Evolutionary conservation across 108 stramenopile genomes (phyloP).

Genomic region (Thalassiosira profunda): DNA sequence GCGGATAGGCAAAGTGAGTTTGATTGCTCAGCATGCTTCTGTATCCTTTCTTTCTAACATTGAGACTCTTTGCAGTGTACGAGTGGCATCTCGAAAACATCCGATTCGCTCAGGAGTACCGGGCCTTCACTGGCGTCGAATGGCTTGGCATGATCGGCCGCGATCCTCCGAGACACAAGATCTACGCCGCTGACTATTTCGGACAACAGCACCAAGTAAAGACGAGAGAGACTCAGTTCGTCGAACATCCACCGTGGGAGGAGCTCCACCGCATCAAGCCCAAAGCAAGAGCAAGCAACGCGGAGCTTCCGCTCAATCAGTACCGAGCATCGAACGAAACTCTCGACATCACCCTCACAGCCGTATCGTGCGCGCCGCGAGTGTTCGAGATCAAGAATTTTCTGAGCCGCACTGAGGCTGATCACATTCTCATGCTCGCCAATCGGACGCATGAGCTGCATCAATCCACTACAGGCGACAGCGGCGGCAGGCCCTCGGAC

Average conservation of each 20-base stretch:
- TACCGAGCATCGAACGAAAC: conserved; percentile 54
- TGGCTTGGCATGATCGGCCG: conserved; percentile 50
- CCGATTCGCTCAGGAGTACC: conserved; percentile 70
- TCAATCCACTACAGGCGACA: conserved; percentile 50
- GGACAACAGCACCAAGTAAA: conserved; percentile 88
- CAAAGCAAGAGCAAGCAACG: conserved; percentile 42
- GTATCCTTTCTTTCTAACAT: too few species aligned
- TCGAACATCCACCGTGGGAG: conserved; percentile 42
- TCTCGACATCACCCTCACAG: conserved; percentile 84
- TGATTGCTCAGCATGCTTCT: too few species aligned
- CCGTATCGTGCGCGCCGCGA: conserved; percentile 76
- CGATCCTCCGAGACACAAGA: conserved; percentile 56
- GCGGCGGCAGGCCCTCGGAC: conserved; percentile 15
- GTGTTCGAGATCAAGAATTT: conserved; percentile 92
- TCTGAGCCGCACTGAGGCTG: conserved; percentile 79
- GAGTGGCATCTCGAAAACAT: too few species aligned
- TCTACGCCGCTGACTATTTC: conserved; percentile 83
- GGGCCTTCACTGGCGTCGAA: conserved; percentile 56
- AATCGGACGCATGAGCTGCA: conserved; percentile 52
- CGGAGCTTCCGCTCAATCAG: conserved; percentile 63
- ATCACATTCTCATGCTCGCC: conserved; percentile 83
- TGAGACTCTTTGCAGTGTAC: too few species aligned
- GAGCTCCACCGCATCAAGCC: conserved; percentile 35
- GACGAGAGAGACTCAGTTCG: conserved; percentile 80
- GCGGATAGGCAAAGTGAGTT: too few species aligned